Conservation (phyloP, 1,284 basidiomycete genomes). For the Hymenochaete sp. region DNA sequence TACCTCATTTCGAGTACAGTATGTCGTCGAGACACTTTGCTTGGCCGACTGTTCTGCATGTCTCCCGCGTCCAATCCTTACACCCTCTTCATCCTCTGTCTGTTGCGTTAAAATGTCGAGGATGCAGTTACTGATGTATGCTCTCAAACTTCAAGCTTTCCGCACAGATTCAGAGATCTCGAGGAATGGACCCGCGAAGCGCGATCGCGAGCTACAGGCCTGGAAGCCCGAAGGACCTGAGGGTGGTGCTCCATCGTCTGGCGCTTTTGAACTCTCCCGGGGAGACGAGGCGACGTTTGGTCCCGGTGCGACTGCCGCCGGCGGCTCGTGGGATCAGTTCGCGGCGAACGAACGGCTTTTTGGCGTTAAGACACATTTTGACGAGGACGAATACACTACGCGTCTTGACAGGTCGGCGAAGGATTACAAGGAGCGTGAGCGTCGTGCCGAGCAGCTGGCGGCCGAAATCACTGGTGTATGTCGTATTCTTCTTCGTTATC, state of each 20-base stretch:
- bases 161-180: conserved; percentile 86
- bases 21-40: too few species aligned
- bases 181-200: conserved; percentile 40
- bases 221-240: conserved; percentile 47
- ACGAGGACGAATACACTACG: conserved; percentile 94
- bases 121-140: too few species aligned
- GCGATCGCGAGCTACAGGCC: conserved; percentile 77
- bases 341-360: conserved; percentile 89
- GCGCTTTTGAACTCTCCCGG: conserved; percentile 24
- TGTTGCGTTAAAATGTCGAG: too few species aligned
- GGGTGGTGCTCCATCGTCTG: too few species aligned
- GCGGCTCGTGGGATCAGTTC: conserved; percentile 88
- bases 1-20: too few species aligned
- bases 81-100: too few species aligned
- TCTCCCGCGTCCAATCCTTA: too few species aligned
- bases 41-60: too few species aligned
- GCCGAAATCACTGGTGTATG: conserved; percentile 82
- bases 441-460: conserved; percentile 81
- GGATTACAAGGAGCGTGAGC: conserved; percentile 86
- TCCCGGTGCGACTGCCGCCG: conserved; percentile 32
- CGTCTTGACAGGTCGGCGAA: conserved; percentile 79
- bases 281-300: conserved; percentile 67
- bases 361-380: conserved; percentile 85
- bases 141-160: conserved; percentile 47
- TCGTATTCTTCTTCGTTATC: conserved; percentile 21